A percentile compares a stretch with the other conserved stretches of the same genome.
phyloP scores from a whole-genome alignment of 202 grass and related monocot genomes.

The Hordeum pubiflorum region DNA sequence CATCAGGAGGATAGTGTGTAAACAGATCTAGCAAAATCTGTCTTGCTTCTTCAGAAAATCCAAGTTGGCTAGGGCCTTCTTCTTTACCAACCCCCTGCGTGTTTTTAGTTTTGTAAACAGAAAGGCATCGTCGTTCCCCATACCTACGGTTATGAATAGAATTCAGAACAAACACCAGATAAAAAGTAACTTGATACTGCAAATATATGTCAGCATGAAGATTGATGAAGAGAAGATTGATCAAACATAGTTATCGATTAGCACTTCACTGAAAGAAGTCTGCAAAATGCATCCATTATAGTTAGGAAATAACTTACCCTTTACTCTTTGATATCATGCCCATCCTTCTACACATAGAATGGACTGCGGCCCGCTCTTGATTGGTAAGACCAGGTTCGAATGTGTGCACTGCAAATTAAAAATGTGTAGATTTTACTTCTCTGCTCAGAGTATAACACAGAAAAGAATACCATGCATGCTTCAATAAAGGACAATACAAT shows the following conservation, averaged over 20 bases:
- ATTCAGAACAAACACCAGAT: constrained; percentile 10
- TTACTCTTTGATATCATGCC: constrained; percentile 82
- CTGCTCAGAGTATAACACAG: neutral
- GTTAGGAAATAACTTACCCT: constrained; percentile 53
- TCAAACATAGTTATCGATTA: constrained; percentile 3
- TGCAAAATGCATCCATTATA: constrained; percentile 1
- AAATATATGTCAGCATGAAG: neutral
- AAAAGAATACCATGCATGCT: neutral
- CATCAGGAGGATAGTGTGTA: constrained; percentile 67
- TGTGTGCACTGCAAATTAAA: constrained; percentile 52
- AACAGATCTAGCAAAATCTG: constrained; percentile 78
- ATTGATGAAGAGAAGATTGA: constrained; percentile 2
- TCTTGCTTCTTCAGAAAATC: constrained; percentile 65
- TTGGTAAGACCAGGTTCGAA: constrained; percentile 69
- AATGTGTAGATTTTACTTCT: neutral
- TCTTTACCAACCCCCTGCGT: constrained; percentile 27
- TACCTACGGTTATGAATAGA: constrained; percentile 29
- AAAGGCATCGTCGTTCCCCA: constrained; percentile 37
- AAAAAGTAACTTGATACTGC: neutral
- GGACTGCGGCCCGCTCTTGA: constrained; percentile 58
- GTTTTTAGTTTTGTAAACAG: constrained; percentile 60
- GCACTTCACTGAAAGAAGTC: neutral
- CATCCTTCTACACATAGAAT: constrained; percentile 68
- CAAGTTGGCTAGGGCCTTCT: constrained; percentile 36
- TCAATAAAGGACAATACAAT: neutral